Evolutionary conservation across 257 asterid genomes (phyloP).

Genomic region (Primulina eburnea): DNA sequence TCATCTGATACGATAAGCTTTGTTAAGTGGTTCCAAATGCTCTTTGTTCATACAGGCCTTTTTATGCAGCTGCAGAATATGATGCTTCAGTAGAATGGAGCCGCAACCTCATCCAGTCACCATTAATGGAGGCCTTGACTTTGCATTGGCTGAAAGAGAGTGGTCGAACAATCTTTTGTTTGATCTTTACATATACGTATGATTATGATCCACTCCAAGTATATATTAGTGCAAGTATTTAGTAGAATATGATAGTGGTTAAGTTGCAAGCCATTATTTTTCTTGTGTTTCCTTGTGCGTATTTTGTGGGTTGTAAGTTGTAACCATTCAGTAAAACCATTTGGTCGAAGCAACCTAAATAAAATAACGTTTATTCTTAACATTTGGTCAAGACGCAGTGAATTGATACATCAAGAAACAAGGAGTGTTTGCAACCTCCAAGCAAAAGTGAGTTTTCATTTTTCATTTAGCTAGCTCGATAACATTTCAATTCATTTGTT

Average conservation of each 20-base stretch:
- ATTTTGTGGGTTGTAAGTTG: neutral
- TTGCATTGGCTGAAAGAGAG: slow-evolving; percentile 20
- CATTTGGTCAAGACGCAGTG: neutral
- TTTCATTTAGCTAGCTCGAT: no score
- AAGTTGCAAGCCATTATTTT: neutral
- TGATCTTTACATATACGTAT: neutral
- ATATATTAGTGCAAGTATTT: neutral
- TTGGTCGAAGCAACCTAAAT: neutral
- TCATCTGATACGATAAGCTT: neutral
- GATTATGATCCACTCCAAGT: neutral
- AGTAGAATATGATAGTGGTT: neutral
- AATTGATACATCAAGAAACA: neutral
- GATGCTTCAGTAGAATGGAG: slow-evolving; percentile 1
- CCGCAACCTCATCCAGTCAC: slow-evolving; percentile 18
- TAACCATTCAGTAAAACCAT: neutral
- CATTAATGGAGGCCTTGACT: slow-evolving; percentile 1
- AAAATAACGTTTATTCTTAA: no score
- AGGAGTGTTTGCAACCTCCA: no score
- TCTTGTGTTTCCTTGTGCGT: neutral
- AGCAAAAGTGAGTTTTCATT: no score
- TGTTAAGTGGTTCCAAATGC: neutral
- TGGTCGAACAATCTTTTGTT: slow-evolving; percentile 16
- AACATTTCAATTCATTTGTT: no score
- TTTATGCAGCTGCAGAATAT: neutral
- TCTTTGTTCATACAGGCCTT: neutral